Conservation (phyloP, 2,329 filamentous ascomycete genomes). For the Fusarium subtropicale region DNA sequence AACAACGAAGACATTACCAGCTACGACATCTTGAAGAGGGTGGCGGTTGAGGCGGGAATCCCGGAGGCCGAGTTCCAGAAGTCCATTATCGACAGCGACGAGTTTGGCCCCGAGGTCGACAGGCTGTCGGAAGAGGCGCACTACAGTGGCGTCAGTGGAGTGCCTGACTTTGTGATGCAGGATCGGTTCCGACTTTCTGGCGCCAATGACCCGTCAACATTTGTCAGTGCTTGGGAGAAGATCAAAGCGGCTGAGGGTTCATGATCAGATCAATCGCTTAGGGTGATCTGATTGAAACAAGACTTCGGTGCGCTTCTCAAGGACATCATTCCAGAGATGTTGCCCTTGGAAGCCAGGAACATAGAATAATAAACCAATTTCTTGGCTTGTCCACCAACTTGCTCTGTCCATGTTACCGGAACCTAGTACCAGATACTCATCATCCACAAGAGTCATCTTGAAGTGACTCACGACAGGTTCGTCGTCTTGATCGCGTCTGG, state of each 20-base stretch:
- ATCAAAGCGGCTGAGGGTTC: conserved; percentile 54
- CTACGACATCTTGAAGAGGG: conserved; percentile 51
- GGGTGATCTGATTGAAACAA: conserved; percentile 47
- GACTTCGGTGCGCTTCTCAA: conserved; percentile 53
- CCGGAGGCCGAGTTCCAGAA: conserved; percentile 53
- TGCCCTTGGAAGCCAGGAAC: conserved; percentile 54
- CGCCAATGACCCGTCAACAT: conserved; percentile 73
- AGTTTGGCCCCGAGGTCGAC: conserved; percentile 58
- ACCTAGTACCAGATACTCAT: conserved; percentile 74
- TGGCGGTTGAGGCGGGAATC: conserved; percentile 59
- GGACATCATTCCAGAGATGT: conserved; percentile 55
- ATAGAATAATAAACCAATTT: conserved; percentile 75
- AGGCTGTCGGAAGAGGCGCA: conserved; percentile 46
- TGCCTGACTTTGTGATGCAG: conserved; percentile 80
- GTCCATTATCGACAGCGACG: conserved; percentile 58
- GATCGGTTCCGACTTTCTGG: conserved; percentile 74
- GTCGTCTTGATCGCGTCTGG: conserved; percentile 49
- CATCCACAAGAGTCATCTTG: conserved; percentile 81
- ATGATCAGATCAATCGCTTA: conserved; percentile 10
- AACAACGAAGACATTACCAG: conserved; percentile 58
- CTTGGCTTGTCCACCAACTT: conserved; percentile 89
- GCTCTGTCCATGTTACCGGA: conserved; percentile 88
- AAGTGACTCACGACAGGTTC: conserved; percentile 81
- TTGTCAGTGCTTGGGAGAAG: conserved; percentile 73
- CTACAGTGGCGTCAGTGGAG: conserved; percentile 65